Evolutionary conservation across 2,329 filamentous ascomycete genomes (phyloP).

Genomic region (Ascochyta rabiei): DNA sequence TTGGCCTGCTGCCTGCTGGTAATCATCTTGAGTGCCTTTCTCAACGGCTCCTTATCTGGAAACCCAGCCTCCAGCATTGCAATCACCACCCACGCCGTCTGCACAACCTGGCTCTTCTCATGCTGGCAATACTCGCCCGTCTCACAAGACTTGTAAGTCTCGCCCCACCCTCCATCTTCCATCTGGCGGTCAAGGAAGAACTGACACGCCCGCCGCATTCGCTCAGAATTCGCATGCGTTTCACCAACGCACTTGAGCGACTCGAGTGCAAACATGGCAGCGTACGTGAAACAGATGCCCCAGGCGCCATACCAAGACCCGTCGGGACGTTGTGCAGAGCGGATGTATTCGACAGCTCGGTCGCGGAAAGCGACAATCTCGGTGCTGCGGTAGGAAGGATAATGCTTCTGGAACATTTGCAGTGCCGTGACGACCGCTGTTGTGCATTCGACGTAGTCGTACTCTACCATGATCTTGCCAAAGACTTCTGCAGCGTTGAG

Average conservation of each 20-base stretch:
- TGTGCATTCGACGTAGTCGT: constrained; percentile 97
- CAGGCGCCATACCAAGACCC: constrained; percentile 98
- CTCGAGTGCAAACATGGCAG: constrained; percentile 93
- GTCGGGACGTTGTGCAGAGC: constrained; percentile 74
- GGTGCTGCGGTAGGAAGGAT: constrained; percentile 75
- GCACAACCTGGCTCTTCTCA: constrained; percentile 83
- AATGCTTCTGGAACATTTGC: constrained; percentile 78
- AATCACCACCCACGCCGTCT: constrained; percentile 90
- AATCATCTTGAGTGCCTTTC: constrained; percentile 76
- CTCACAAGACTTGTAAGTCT: constrained; percentile 89
- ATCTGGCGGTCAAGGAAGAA: constrained; percentile 87
- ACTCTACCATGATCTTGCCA: constrained; percentile 96
- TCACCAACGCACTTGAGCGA: constrained; percentile 82
- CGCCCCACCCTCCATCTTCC: constrained; percentile 92
- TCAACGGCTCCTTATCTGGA: constrained; percentile 73
- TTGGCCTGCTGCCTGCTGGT: constrained; percentile 85
- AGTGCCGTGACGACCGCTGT: constrained; percentile 91
- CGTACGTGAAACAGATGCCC: constrained; percentile 98
- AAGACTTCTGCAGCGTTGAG: constrained; percentile 98
- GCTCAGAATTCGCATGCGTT: constrained; percentile 73
- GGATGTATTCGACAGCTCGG: constrained; percentile 82
- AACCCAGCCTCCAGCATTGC: constrained; percentile 83
- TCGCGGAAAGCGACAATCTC: constrained; percentile 78
- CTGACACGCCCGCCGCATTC: constrained; percentile 76
- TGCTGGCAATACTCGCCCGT: constrained; percentile 77